phyloP scores from a whole-genome alignment of 176 grass and related monocot species.

The Eleusine indica region DNA sequence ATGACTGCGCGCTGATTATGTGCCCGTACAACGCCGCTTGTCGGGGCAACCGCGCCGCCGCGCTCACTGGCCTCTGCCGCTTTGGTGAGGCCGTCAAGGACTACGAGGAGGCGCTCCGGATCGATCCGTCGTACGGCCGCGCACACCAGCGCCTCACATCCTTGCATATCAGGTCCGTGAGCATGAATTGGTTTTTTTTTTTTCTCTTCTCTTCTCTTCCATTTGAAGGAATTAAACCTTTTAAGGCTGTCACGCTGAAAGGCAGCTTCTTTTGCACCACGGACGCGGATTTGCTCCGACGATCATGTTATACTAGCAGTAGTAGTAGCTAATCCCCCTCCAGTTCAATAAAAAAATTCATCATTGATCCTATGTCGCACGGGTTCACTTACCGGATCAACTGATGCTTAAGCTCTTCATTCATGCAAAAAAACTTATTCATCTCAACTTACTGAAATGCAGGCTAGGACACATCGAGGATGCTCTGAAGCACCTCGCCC shows the following conservation, averaged over 20 bases:
- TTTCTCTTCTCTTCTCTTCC: not conserved
- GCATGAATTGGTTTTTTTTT: not conserved
- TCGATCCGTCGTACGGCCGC: constrained; percentile 74
- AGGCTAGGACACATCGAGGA: constrained; percentile 88
- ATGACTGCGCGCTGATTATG: constrained; percentile 75
- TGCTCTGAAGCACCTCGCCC: constrained; percentile 78
- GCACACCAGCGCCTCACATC: constrained; percentile 86
- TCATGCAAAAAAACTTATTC: constrained; percentile 15
- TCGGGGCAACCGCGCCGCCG: constrained; percentile 86
- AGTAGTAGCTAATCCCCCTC: not conserved
- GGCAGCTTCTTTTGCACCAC: not conserved
- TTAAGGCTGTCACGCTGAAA: not conserved
- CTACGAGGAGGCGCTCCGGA: constrained; percentile 79
- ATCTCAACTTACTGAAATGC: constrained; percentile 38
- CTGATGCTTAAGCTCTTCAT: constrained; percentile 8
- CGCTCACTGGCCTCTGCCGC: constrained; percentile 71
- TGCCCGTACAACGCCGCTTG: constrained; percentile 83
- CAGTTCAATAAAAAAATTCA: not conserved
- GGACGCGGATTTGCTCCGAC: not conserved
- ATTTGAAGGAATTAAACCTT: not conserved
- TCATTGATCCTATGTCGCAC: not conserved
- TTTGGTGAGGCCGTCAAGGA: constrained; percentile 84
- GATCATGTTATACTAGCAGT: not conserved
- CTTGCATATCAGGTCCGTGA: constrained; percentile 66
- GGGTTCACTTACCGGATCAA: not conserved